These are phyloP conservation scores for Lepidium didymum DNA, from an alignment of 345 rosid genomes.

Conservation along the genomic window DNA sequence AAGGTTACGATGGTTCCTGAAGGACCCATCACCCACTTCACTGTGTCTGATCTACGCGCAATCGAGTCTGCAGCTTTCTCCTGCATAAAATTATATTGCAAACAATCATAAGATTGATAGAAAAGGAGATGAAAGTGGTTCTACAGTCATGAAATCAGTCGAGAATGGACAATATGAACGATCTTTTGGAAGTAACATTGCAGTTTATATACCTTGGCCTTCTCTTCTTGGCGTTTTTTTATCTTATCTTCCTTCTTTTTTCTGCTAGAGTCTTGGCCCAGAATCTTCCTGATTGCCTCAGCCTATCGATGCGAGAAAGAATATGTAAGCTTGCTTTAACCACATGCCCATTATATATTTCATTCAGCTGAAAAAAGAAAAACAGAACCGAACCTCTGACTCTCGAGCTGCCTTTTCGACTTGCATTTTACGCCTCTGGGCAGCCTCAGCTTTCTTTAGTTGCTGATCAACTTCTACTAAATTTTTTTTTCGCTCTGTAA, in stretches of 20 bases:
- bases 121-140: neutral
- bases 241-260: constrained; percentile 80
- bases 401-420: constrained; percentile 85
- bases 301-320: constrained; percentile 39
- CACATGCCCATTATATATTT: neutral
- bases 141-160: neutral
- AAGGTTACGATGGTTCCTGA: constrained; percentile 69
- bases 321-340: neutral
- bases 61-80: constrained; percentile 64
- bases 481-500: constrained; percentile 73
- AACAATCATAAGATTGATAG: constrained; percentile 6
- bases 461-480: constrained; percentile 80
- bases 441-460: constrained; percentile 85
- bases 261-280: constrained; percentile 84
- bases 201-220: constrained; percentile 52
- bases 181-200: neutral
- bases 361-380: neutral
- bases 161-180: neutral
- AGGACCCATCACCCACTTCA: constrained; percentile 66
- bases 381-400: constrained; percentile 54
- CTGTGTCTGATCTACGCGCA: constrained; percentile 44
- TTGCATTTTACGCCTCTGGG: constrained; percentile 83
- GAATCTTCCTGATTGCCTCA: constrained; percentile 92
- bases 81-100: constrained; percentile 27
- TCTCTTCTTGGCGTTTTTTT: constrained; percentile 74